Percentiles rank a stretch among this genome's conserved stretches.
These are phyloP conservation scores for Quercus lobata DNA, from an alignment of 331 rosid genomes.

Conservation along the genomic window DNA sequence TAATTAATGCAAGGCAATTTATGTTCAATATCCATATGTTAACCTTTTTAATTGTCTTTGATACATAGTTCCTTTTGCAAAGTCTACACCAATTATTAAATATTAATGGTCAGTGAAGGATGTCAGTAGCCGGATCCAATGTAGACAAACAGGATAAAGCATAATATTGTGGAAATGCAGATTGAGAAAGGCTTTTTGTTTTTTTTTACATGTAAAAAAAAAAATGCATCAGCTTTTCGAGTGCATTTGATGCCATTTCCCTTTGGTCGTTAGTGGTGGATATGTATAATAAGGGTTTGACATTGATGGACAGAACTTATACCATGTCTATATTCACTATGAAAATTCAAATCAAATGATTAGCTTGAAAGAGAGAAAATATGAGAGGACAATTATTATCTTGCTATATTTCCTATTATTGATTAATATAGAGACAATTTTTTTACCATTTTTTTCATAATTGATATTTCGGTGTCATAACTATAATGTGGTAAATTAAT, in stretches of 20 bases:
- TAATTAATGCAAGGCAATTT: not conserved
- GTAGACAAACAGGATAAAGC: not conserved
- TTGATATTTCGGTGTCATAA: too few species aligned
- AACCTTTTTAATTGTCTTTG: not conserved
- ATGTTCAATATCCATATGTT: not conserved
- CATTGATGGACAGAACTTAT: constrained; percentile 36
- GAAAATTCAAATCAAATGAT: constrained; percentile 34
- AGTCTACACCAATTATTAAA: not conserved
- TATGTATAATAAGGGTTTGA: not conserved
- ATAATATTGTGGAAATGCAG: too few species aligned
- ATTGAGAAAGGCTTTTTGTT: too few species aligned
- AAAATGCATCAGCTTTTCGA: too few species aligned
- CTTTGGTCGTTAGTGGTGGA: not conserved
- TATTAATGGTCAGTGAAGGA: not conserved
- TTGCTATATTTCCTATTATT: too few species aligned
- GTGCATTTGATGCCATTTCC: not conserved
- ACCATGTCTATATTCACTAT: constrained; percentile 24
- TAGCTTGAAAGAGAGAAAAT: not conserved
- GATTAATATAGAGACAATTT: too few species aligned
- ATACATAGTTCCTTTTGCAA: not conserved
- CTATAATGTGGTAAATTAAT: too few species aligned
- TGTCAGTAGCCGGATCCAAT: not conserved
- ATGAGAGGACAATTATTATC: not conserved
- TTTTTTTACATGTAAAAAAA: too few species aligned
- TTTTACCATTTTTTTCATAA: too few species aligned